Conservation (phyloP, 2,329 filamentous ascomycete species). For the Exserohilum rostratum region DNA sequence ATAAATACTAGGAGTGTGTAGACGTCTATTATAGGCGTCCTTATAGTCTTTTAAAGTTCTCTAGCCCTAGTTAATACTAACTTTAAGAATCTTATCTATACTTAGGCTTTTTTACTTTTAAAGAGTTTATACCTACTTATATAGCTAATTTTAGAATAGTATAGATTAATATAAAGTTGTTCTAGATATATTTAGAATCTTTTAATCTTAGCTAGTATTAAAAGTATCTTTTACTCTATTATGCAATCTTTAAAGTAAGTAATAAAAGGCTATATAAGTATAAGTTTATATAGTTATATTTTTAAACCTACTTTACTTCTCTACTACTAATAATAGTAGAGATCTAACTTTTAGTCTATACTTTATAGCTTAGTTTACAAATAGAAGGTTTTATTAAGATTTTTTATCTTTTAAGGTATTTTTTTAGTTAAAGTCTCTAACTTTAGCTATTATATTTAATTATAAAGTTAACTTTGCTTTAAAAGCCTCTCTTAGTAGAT, state of each 20-base stretch:
- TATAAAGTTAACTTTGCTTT: neutral
- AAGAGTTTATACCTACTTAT: neutral
- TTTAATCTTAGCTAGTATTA: neutral
- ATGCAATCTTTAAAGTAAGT: neutral
- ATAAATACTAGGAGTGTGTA: neutral
- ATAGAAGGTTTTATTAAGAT: neutral
- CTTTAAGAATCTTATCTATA: neutral
- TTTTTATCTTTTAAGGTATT: neutral
- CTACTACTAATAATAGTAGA: neutral
- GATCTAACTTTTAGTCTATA: neutral
- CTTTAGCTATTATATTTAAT: neutral
- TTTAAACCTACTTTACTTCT: neutral
- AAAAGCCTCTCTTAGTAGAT: neutral
- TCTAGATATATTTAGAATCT: neutral
- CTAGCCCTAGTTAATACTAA: neutral
- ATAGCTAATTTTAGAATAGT: neutral
- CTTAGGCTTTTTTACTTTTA: neutral
- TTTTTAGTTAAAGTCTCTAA: neutral
- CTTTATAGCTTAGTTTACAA: neutral
- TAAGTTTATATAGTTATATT: neutral
- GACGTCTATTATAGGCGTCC: neutral
- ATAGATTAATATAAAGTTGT: neutral
- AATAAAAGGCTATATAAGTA: neutral
- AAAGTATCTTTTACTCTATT: neutral
- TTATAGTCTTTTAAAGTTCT: neutral